phyloP scores from a whole-genome alignment of 805 yeast species.

The Wickerhamiella parazyma region DNA sequence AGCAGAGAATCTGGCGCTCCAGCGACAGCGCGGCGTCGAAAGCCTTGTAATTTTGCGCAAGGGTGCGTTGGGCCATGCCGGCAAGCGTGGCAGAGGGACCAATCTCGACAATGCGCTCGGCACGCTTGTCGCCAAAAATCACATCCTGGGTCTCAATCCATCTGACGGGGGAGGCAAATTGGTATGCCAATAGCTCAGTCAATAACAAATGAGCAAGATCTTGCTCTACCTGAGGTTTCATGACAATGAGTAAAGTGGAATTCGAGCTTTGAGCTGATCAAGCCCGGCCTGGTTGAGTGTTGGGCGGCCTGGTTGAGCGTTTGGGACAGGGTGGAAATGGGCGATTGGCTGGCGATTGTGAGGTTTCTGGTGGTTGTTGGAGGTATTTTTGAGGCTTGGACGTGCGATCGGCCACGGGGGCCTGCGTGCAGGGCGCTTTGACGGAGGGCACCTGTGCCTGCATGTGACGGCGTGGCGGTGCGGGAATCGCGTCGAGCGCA shows the following conservation, averaged over 20 bases:
- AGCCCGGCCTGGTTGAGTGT: background rate
- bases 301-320: background rate
- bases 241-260: constrained; percentile 19
- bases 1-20: constrained; percentile 88
- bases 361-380: no score
- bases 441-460: no score
- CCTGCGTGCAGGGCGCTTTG: no score
- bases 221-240: constrained; percentile 94
- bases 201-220: constrained; percentile 89
- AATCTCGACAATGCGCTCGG: constrained; percentile 94
- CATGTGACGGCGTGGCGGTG: no score
- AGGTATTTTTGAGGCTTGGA: no score
- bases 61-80: constrained; percentile 96
- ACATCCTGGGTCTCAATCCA: constrained; percentile 99
- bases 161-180: constrained; percentile 98
- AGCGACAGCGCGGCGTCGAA: constrained; percentile 92
- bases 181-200: constrained; percentile 94
- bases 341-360: no score
- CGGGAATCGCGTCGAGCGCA: no score
- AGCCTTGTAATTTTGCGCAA: constrained; percentile 88
- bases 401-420: no score
- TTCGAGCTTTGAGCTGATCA: background rate
- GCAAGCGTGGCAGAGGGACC: constrained; percentile 99
- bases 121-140: constrained; percentile 79
- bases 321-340: background rate